Conservation (phyloP, 2,329 filamentous ascomycete species). For the Paramyrothecium sp. region DNA sequence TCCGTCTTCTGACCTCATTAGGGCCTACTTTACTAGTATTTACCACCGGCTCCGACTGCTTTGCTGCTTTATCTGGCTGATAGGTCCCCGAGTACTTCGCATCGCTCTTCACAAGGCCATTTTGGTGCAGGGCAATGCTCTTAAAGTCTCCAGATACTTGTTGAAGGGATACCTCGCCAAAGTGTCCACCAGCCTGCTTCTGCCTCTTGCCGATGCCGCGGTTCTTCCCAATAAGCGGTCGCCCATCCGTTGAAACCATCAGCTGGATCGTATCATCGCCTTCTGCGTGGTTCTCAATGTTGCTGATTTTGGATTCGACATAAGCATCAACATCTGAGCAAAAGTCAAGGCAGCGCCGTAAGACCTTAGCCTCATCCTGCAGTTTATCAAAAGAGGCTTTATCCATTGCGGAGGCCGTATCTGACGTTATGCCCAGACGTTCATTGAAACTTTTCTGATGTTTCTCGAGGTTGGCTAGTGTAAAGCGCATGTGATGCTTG, state of each 20-base stretch:
- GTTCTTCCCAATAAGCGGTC: background rate
- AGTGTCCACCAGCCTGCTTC: background rate
- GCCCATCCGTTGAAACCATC: background rate
- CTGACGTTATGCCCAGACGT: background rate
- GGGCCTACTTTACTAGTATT: no score
- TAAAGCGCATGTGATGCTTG: background rate
- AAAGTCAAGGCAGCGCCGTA: background rate
- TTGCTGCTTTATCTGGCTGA: no score
- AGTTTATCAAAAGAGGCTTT: background rate
- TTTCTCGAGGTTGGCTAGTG: background rate
- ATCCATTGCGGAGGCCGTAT: background rate
- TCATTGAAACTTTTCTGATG: background rate
- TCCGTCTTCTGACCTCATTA: no score
- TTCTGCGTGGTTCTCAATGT: slow-evolving; percentile 1
- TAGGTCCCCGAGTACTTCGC: no score
- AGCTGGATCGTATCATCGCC: background rate
- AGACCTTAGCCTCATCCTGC: background rate
- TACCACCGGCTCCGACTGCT: no score
- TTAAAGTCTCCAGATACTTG: background rate
- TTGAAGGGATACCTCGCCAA: background rate
- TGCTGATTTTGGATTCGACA: background rate
- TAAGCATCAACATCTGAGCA: background rate
- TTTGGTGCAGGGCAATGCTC: background rate
- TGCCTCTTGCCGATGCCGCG: background rate
- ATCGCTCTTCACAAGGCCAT: background rate